Evolutionary conservation across 352 stramenopile genomes (phyloP).

Genomic region (Pythium monospermum): DNA sequence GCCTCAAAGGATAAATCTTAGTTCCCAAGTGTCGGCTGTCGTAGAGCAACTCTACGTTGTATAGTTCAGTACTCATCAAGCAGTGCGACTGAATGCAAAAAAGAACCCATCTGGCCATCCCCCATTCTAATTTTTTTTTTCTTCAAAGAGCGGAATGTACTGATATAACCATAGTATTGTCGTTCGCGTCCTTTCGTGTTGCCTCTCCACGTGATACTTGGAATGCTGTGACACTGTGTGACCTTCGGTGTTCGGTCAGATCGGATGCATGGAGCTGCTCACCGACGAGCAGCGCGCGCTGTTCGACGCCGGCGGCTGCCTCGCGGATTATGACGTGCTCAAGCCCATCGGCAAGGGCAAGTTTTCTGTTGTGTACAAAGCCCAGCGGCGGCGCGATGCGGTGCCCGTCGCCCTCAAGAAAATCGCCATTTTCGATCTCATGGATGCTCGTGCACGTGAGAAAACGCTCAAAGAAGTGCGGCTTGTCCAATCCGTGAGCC

Average conservation of each 20-base stretch:
- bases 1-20: no score
- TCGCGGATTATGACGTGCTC: constrained; percentile 80
- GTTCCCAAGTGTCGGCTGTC: no score
- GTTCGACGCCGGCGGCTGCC: constrained; percentile 45
- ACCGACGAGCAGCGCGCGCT: constrained; percentile 66
- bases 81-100: background rate
- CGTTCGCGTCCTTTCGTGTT: background rate
- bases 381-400: constrained; percentile 56
- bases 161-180: background rate
- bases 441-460: constrained; percentile 85
- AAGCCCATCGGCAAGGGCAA: constrained; percentile 91
- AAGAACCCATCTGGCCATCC: no score
- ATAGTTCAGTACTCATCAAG: background rate
- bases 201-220: no score
- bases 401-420: constrained; percentile 90
- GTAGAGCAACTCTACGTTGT: no score
- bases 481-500: constrained; percentile 85
- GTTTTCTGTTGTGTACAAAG: constrained; percentile 91
- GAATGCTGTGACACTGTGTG: no score
- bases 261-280: constrained; percentile 61
- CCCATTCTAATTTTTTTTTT: constrained; percentile 9
- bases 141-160: background rate
- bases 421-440: constrained; percentile 89
- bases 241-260: background rate
- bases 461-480: constrained; percentile 91